Percentiles rank a stretch among this genome's conserved stretches.
Evolutionary conservation across 139 green algal species (phyloP).

Genomic region (Chara braunii): DNA sequence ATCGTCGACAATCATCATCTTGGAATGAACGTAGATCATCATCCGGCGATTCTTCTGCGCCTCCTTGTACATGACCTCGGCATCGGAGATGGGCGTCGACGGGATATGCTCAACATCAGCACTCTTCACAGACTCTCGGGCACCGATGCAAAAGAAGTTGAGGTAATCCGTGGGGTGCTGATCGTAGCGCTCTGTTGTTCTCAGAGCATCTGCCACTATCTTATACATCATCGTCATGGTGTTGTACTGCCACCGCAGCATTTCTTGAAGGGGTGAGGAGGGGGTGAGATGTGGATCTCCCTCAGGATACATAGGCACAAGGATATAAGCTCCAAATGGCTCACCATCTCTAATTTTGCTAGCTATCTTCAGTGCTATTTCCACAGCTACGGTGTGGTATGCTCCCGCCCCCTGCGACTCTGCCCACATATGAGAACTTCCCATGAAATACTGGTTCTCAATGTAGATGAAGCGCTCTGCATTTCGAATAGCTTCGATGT

Average conservation of each 20-base stretch:
- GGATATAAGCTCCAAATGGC: slow-evolving; percentile 7
- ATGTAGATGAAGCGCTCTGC: slow-evolving; percentile 55
- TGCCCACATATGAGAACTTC: not conserved
- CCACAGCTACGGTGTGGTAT: slow-evolving; percentile 3
- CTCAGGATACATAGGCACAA: slow-evolving; percentile 7
- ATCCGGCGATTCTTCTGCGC: slow-evolving; percentile 7
- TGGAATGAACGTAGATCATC: slow-evolving; percentile 41
- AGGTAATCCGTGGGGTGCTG: slow-evolving; percentile 5
- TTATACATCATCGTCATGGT: too few species aligned
- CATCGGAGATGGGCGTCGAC: not conserved
- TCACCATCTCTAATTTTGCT: slow-evolving; percentile 1
- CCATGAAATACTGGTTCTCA: slow-evolving; percentile 41
- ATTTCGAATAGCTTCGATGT: not conserved
- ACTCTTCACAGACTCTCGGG: not conserved
- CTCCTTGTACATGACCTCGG: not conserved
- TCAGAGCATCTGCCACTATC: too few species aligned
- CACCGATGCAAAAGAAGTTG: slow-evolving; percentile 2
- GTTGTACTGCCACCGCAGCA: slow-evolving; percentile 50
- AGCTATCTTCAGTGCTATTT: slow-evolving; percentile 15
- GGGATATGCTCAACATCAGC: not conserved
- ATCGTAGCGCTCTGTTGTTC: too few species aligned
- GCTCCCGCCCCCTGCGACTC: slow-evolving; percentile 10
- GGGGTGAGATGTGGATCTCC: slow-evolving; percentile 12
- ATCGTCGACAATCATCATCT: slow-evolving; percentile 48
- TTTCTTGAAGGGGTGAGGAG: too few species aligned